Conservation (phyloP, 768 basidiomycete species). For the Plicaturopsis crispa region DNA sequence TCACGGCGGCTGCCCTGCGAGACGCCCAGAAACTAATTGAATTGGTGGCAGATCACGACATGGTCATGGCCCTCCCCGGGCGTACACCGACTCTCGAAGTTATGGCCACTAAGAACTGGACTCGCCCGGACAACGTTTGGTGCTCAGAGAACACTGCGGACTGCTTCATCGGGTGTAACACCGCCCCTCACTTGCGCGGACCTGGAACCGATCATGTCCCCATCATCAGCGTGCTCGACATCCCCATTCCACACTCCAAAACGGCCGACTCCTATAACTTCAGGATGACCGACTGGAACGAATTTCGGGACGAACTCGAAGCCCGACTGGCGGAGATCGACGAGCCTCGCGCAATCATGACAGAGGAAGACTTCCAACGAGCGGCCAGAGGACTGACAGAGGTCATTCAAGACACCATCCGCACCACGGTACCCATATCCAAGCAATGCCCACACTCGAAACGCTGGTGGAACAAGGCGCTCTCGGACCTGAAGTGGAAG, state of each 20-base stretch:
- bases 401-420: conserved; percentile 12
- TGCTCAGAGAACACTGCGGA: conserved; percentile 11
- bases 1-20: conserved; percentile 19
- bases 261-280: conserved; percentile 15
- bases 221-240: conserved; percentile 21
- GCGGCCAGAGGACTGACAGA: conserved; percentile 3
- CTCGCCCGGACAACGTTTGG: conserved; percentile 38
- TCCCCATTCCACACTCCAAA: neutral
- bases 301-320: conserved; percentile 15
- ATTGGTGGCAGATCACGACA: conserved; percentile 13
- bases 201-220: conserved; percentile 33
- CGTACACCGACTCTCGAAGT: conserved; percentile 26
- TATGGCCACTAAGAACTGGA: conserved; percentile 20
- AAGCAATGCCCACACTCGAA: conserved; percentile 17
- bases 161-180: conserved; percentile 19
- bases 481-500: conserved; percentile 8
- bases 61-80: conserved; percentile 27
- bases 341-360: neutral
- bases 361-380: conserved; percentile 7
- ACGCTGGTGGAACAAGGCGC: conserved; percentile 25
- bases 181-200: conserved; percentile 8
- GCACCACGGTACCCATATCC: conserved; percentile 10
- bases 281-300: conserved; percentile 20
- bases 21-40: conserved; percentile 18
- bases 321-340: neutral